Base-by-base conservation (phyloP, 345 rosid genomes). In the Eucalyptus curtisii region DNA sequence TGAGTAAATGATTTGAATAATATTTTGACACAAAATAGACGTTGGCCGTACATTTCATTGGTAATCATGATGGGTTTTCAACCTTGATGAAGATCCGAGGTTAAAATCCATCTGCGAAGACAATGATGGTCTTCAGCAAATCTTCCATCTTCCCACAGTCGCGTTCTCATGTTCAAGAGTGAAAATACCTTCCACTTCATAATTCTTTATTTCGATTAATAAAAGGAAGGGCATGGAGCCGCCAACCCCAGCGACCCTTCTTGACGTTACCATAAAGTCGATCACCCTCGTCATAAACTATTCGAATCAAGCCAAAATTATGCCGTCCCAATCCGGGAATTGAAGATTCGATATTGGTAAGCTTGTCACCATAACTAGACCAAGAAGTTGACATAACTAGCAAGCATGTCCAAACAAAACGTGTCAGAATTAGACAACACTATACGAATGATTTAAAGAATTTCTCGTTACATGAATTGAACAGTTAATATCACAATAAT, bases 381-480 rank as follows among this genome's bases (percentile, higher is more conserved):
- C 76, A n/a, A n/a, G 19, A 64, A 64, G 37, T 20, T 64, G 1
- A n/a, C 5, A 14, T n/a, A 14, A 15, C 9, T n/a, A 64, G 20
- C 20, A 64, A 64, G 1, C n/a, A 7, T 15, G 19, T n/a, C 33
- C 16, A 61, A n/a, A 30, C 9, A n/a, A 52, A 53, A 25, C 0
- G 4, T 64, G 76, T 31, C 10, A 3, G 2, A 30, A 16, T 64
- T n/a, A n/a, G 17, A 14, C 2, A 14, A 13, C 3, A 64, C 0
- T 30, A 5, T 16, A 64, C 37, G 19, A 64, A 61, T 27, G 9
- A 7, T 30, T 61, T 31, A 0, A 0, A 13, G 3, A 40, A 76
- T 40, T 4, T 37, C 13, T 76, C 15, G 3, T 10, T 30, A 40
- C 27, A 76, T 20, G 15, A 76, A 6, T 10, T 13, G 30, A 20